Conservation (phyloP, 768 basidiomycete species). For the Tephrocybe sp. region DNA sequence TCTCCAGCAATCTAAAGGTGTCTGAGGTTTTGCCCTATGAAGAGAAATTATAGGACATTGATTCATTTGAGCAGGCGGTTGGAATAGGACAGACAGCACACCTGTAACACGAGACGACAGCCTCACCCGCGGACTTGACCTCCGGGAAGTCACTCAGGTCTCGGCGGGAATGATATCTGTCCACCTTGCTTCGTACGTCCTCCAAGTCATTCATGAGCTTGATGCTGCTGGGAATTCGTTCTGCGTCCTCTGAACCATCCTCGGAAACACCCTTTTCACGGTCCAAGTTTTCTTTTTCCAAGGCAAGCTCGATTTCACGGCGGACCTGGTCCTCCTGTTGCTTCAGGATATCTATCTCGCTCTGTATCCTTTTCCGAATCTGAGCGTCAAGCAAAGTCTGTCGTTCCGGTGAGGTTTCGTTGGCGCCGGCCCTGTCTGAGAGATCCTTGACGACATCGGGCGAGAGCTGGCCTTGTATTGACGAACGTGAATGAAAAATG, state of each 20-base stretch:
- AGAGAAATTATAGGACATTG: slow-evolving; percentile 5
- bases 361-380: slow-evolving; percentile 68
- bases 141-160: slow-evolving; percentile 52
- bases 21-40: slow-evolving; percentile 44
- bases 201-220: slow-evolving; percentile 73
- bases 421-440: slow-evolving; percentile 56
- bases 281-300: slow-evolving; percentile 88
- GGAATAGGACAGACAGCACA: slow-evolving; percentile 37
- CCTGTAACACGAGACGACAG: slow-evolving; percentile 76
- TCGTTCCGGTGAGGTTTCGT: slow-evolving; percentile 61
- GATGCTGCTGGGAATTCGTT: slow-evolving; percentile 55
- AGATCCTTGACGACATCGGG: slow-evolving; percentile 79
- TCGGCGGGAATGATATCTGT: slow-evolving; percentile 59
- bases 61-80: no score
- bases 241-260: slow-evolving; percentile 33
- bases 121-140: slow-evolving; percentile 55
- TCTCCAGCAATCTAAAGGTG: slow-evolving; percentile 71
- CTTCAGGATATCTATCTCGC: slow-evolving; percentile 63
- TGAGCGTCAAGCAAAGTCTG: slow-evolving; percentile 74
- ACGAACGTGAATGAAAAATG: not conserved
- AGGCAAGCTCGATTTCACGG: slow-evolving; percentile 68
- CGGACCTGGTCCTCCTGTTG: slow-evolving; percentile 69
- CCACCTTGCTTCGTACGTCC: slow-evolving; percentile 69
- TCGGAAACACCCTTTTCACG: slow-evolving; percentile 59
- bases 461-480: slow-evolving; percentile 58